phyloP scores from a whole-genome alignment of 2,329 filamentous ascomycete genomes.

The Aspergillus flavus region DNA sequence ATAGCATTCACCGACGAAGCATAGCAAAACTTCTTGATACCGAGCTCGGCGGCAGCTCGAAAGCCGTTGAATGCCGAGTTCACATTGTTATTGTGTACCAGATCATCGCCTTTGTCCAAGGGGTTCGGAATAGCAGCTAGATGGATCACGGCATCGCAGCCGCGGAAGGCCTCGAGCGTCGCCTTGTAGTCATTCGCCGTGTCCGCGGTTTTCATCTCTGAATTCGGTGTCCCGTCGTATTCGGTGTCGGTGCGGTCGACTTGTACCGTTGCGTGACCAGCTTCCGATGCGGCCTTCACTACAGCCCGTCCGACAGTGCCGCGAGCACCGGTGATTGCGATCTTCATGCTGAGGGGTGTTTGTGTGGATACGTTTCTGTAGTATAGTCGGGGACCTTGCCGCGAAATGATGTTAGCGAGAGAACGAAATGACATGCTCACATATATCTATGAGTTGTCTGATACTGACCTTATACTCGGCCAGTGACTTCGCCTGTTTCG shows the following conservation, averaged over 20 bases:
- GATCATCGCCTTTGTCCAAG: conserved; percentile 32
- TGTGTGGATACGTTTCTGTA: neutral
- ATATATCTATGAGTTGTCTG: neutral
- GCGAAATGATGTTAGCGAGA: neutral
- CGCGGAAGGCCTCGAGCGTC: conserved; percentile 34
- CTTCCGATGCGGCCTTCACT: conserved; percentile 34
- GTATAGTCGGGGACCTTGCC: neutral
- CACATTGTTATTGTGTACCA: conserved; percentile 43
- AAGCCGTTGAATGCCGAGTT: conserved; percentile 44
- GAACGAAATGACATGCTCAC: neutral
- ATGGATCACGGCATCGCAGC: conserved; percentile 43
- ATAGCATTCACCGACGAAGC: conserved; percentile 44
- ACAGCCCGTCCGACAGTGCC: conserved; percentile 34
- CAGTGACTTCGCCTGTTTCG: neutral
- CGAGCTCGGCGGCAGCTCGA: conserved; percentile 37
- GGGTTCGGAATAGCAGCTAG: conserved; percentile 43
- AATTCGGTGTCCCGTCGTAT: conserved; percentile 33
- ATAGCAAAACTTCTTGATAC: conserved; percentile 40
- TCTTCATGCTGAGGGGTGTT: conserved; percentile 33
- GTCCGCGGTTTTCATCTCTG: conserved; percentile 38
- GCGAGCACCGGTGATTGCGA: conserved; percentile 45
- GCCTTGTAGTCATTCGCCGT: conserved; percentile 36
- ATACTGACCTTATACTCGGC: neutral
- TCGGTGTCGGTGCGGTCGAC: conserved; percentile 36
- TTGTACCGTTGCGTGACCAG: conserved; percentile 38